Evolutionary conservation across 75 land plant genomes (phyloP).

Genomic region (Selaginella tamariscina): DNA sequence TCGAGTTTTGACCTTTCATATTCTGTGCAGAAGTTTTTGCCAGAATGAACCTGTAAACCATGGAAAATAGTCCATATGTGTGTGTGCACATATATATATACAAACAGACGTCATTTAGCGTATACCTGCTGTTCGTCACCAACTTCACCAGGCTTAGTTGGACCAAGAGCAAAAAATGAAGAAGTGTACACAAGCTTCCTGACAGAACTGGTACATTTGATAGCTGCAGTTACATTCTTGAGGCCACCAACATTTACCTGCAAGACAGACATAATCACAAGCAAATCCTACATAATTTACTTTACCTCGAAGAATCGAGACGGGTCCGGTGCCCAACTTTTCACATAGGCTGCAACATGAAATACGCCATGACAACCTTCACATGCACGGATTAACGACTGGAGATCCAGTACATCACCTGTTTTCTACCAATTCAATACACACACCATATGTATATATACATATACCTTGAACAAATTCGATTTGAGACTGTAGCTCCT

Average conservation of each 20-base stretch:
- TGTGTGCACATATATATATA: no score
- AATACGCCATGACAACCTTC: constrained; percentile 53
- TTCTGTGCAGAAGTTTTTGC: constrained; percentile 57
- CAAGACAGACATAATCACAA: background rate
- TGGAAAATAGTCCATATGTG: no score
- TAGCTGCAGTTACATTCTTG: constrained; percentile 60
- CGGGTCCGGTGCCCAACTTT: constrained; percentile 79
- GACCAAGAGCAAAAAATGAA: constrained; percentile 81
- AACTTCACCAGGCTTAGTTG: constrained; percentile 51
- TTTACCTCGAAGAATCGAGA: constrained; percentile 43
- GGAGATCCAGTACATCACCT: constrained; percentile 65
- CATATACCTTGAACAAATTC: no score
- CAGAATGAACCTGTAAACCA: constrained; percentile 58
- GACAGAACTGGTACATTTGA: constrained; percentile 34
- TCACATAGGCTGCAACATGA: constrained; percentile 74
- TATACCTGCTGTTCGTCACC: constrained; percentile 84
- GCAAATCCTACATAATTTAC: background rate
- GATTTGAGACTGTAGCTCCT: constrained; percentile 36
- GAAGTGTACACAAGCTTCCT: constrained; percentile 77
- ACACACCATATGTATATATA: no score
- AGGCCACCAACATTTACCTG: constrained; percentile 88
- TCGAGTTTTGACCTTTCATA: constrained; percentile 75
- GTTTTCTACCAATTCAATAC: no score
- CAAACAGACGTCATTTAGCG: no score
- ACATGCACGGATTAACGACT: constrained; percentile 47